These are phyloP conservation scores for Pseudogymnoascus sp. DNA, from an alignment of 2,329 filamentous ascomycete genomes.

Conservation along the genomic window DNA sequence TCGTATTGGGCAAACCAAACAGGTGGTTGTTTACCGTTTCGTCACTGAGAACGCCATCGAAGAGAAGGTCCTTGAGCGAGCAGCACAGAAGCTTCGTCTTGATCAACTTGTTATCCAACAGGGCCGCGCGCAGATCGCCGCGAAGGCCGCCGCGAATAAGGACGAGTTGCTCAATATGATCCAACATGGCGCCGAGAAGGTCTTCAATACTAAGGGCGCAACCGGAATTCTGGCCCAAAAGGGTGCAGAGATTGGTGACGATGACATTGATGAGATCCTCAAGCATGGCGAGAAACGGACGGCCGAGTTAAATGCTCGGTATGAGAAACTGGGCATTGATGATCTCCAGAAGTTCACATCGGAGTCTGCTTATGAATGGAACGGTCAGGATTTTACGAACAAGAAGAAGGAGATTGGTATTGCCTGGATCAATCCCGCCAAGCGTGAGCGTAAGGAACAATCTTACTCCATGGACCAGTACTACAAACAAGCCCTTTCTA, in stretches of 20 bases:
- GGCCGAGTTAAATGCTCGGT: constrained; percentile 82
- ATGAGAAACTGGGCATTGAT: constrained; percentile 93
- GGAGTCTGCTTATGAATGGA: constrained; percentile 98
- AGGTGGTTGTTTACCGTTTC: constrained; percentile 93
- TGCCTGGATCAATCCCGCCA: constrained; percentile 95
- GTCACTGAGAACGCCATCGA: constrained; percentile 98
- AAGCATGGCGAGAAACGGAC: constrained; percentile 82
- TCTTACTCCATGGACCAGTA: constrained; percentile 99
- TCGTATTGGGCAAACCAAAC: constrained; percentile 97
- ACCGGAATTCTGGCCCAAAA: constrained; percentile 52
- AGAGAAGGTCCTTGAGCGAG: constrained; percentile 93
- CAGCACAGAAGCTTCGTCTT: constrained; percentile 89
- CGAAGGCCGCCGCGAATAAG: constrained; percentile 88
- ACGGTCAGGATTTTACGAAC: constrained; percentile 89
- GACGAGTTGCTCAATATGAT: constrained; percentile 97
- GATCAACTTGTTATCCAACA: constrained; percentile 98
- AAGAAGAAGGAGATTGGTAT: constrained; percentile 87
- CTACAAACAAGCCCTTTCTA: constrained; percentile 83
- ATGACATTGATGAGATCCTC: constrained; percentile 85
- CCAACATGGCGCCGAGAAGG: constrained; percentile 92
- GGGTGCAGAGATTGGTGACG: constrained; percentile 62
- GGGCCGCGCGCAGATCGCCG: constrained; percentile 82
- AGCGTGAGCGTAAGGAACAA: constrained; percentile 96
- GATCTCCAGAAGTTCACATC: constrained; percentile 97
- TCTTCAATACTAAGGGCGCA: constrained; percentile 69